These are phyloP conservation scores for Phytophthora capsici DNA, from an alignment of 352 stramenopile genomes.

Conservation along the genomic window DNA sequence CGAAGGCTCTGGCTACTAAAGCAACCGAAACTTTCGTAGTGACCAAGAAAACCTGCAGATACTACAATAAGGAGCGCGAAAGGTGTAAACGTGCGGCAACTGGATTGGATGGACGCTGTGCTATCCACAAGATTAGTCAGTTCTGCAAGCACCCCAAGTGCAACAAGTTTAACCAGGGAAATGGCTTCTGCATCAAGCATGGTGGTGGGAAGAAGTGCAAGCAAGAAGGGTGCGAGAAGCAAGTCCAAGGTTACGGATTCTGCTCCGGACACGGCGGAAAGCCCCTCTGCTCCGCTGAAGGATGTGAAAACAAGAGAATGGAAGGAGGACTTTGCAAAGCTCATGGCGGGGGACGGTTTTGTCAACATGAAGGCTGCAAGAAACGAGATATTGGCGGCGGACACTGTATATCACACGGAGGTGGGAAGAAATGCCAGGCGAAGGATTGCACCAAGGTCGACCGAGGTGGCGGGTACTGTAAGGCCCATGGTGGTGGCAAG, in stretches of 20 bases:
- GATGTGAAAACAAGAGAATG: constrained; percentile 87
- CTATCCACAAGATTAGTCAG: constrained; percentile 85
- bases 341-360: constrained; percentile 84
- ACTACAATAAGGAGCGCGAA: constrained; percentile 75
- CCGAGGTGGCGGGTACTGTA: constrained; percentile 82
- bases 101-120: constrained; percentile 77
- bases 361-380: constrained; percentile 74
- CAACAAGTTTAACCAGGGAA: constrained; percentile 88
- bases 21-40: constrained; percentile 27
- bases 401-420: constrained; percentile 87
- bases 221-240: constrained; percentile 76
- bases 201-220: constrained; percentile 89
- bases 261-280: constrained; percentile 87
- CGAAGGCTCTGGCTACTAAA: constrained; percentile 20
- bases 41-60: constrained; percentile 63
- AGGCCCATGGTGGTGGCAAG: constrained; percentile 86
- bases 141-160: constrained; percentile 83
- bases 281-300: constrained; percentile 72
- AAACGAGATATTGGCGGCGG: constrained; percentile 88
- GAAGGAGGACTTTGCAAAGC: constrained; percentile 87
- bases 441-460: constrained; percentile 82
- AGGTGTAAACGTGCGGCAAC: constrained; percentile 69
- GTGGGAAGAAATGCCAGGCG: constrained; percentile 83
- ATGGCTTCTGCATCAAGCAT: constrained; percentile 87
- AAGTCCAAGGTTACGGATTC: constrained; percentile 85